Evolutionary conservation across 108 stramenopile genomes (phyloP).

Genomic region (Nitzschia inconspicua): DNA sequence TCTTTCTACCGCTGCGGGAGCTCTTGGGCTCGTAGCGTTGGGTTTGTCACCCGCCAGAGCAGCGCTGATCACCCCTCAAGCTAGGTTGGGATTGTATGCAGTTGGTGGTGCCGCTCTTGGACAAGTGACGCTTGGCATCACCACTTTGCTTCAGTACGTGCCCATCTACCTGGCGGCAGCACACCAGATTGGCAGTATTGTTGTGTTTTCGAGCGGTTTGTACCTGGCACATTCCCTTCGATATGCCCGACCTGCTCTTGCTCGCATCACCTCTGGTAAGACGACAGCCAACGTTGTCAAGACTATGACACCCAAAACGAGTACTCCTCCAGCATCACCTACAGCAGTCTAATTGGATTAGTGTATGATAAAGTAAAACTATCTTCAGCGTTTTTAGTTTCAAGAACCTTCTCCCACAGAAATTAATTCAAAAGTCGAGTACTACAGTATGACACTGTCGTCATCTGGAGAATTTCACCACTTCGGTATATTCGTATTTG

Average conservation of each 20-base stretch:
- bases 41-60: slow-evolving; percentile 50
- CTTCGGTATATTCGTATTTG: background rate
- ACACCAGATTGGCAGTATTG: slow-evolving; percentile 96
- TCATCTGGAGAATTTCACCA: background rate
- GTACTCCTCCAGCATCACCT: no score
- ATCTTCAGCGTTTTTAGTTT: background rate
- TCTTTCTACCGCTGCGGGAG: slow-evolving; percentile 70
- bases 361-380: no score
- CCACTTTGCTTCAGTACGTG: slow-evolving; percentile 93
- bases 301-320: no score
- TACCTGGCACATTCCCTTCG: slow-evolving; percentile 80
- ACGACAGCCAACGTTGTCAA: background rate
- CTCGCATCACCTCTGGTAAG: slow-evolving; percentile 10
- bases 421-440: background rate
- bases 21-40: slow-evolving; percentile 56
- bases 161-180: slow-evolving; percentile 91
- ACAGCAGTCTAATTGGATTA: no score
- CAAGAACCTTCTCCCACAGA: background rate
- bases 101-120: slow-evolving; percentile 74
- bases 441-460: background rate
- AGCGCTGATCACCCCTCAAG: slow-evolving; percentile 66
- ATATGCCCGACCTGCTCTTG: slow-evolving; percentile 62
- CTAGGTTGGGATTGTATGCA: slow-evolving; percentile 58
- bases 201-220: slow-evolving; percentile 83
- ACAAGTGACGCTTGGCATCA: slow-evolving; percentile 93